These are phyloP conservation scores for Triangularia verruculosa DNA, from an alignment of 2,329 filamentous ascomycete genomes.

Conservation along the genomic window DNA sequence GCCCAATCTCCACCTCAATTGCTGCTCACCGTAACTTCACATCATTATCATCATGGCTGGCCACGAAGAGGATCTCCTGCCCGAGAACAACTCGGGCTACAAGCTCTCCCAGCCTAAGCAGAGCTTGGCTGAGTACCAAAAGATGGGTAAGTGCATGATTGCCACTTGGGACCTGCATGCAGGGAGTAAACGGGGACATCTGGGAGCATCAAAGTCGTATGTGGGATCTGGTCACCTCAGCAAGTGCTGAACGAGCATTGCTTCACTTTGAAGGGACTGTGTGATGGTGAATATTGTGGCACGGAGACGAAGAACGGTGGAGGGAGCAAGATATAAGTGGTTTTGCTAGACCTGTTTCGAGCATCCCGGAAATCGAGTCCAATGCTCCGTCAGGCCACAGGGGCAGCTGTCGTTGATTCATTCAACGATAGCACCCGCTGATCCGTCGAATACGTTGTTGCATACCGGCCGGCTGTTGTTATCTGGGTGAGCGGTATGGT, in stretches of 20 bases:
- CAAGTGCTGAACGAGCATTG: conserved; percentile 5
- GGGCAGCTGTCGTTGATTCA: background rate
- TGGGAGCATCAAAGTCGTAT: background rate
- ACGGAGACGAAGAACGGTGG: background rate
- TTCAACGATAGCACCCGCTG: background rate
- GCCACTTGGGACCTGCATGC: background rate
- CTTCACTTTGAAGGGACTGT: background rate
- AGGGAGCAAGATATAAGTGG: background rate
- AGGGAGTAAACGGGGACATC: background rate
- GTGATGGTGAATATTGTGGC: background rate
- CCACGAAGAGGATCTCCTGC: conserved; percentile 76
- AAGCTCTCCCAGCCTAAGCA: conserved; percentile 97
- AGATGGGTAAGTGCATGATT: conserved; percentile 69
- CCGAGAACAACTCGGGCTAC: conserved; percentile 91
- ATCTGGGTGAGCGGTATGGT: background rate
- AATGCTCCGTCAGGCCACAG: background rate
- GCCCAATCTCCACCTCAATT: conserved; percentile 6
- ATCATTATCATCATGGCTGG: conserved; percentile 57
- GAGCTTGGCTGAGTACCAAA: conserved; percentile 88
- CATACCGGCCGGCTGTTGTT: background rate
- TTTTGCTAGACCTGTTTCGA: background rate
- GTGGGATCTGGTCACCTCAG: background rate
- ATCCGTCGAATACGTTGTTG: background rate
- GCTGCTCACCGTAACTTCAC: conserved; percentile 8
- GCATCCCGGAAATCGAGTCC: background rate